Evolutionary conservation across 768 basidiomycete species (phyloP).

Genomic region (Trametes sanguinea): DNA sequence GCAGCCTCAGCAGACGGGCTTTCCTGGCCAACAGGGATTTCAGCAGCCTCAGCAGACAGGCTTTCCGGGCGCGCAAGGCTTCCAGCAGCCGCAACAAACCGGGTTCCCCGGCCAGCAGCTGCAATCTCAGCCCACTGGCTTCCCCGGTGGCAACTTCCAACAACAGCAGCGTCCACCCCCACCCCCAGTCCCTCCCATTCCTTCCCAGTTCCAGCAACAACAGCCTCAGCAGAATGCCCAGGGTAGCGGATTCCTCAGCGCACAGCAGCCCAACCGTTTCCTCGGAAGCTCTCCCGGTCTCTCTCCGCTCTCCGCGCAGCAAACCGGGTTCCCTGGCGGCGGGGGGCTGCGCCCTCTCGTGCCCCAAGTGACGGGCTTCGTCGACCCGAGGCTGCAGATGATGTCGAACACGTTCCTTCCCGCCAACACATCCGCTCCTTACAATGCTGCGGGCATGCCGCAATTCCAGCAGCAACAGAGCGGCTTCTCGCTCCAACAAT

Average conservation of each 20-base stretch:
- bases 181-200: conserved; percentile 65
- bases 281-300: conserved; percentile 58
- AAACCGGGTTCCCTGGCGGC: conserved; percentile 58
- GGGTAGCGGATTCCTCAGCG: conserved; percentile 35
- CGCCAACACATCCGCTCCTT: conserved; percentile 59
- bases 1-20: conserved; percentile 65
- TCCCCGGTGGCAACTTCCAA: conserved; percentile 38
- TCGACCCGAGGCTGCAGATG: conserved; percentile 83
- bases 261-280: conserved; percentile 42
- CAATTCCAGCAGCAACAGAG: conserved; percentile 65
- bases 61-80: conserved; percentile 37
- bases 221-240: conserved; percentile 41
- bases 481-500: conserved; percentile 71
- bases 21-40: conserved; percentile 34
- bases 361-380: conserved; percentile 76
- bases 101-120: conserved; percentile 38
- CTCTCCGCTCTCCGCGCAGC: conserved; percentile 49
- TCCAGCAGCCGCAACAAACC: conserved; percentile 58
- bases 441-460: conserved; percentile 59
- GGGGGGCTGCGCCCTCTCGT: conserved; percentile 48
- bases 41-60: conserved; percentile 61
- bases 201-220: conserved; percentile 60
- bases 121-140: conserved; percentile 39
- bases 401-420: conserved; percentile 96
- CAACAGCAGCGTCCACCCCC: conserved; percentile 50